Evolutionary conservation across 2,329 filamentous ascomycete species (phyloP).

Genomic region (Alternaria panax): DNA sequence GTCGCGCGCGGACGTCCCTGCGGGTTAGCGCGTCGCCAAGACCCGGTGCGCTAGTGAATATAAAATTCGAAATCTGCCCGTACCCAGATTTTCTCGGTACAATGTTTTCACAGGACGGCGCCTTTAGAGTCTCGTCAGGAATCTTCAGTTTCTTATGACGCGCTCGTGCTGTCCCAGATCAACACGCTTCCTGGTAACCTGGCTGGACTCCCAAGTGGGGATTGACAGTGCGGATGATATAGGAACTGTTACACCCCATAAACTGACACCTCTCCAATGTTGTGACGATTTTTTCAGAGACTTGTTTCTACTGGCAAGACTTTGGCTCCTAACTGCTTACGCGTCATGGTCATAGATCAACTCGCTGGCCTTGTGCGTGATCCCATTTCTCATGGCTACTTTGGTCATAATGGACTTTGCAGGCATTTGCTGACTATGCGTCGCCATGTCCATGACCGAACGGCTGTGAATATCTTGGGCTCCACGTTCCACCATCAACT

Average conservation of each 20-base stretch:
- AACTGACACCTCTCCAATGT: neutral
- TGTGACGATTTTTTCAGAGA: neutral
- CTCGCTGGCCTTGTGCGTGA: neutral
- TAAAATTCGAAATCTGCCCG: constrained; percentile 28
- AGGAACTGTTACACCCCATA: constrained; percentile 50
- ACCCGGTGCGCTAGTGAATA: constrained; percentile 21
- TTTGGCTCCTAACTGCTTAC: neutral
- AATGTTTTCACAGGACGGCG: constrained; percentile 75
- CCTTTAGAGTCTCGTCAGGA: constrained; percentile 99
- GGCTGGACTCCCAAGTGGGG: constrained; percentile 58
- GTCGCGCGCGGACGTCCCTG: constrained; percentile 19
- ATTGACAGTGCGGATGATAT: constrained; percentile 52
- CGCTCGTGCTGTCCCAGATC: constrained; percentile 97
- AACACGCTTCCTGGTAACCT: constrained; percentile 65
- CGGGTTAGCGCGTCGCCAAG: constrained; percentile 24
- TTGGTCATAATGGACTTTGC: neutral
- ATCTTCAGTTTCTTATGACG: constrained; percentile 95
- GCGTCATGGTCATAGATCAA: neutral
- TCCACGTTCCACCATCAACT: neutral
- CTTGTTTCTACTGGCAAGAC: neutral
- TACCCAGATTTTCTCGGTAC: constrained; percentile 44
- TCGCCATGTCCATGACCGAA: neutral
- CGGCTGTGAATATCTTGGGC: too few species aligned
- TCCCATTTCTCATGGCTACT: neutral
- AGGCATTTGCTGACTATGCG: neutral